Percentiles rank a stretch among this genome's conserved stretches.
Conservation (phyloP, 2,329 filamentous ascomycete genomes). For the Aspergillus sp. region DNA sequence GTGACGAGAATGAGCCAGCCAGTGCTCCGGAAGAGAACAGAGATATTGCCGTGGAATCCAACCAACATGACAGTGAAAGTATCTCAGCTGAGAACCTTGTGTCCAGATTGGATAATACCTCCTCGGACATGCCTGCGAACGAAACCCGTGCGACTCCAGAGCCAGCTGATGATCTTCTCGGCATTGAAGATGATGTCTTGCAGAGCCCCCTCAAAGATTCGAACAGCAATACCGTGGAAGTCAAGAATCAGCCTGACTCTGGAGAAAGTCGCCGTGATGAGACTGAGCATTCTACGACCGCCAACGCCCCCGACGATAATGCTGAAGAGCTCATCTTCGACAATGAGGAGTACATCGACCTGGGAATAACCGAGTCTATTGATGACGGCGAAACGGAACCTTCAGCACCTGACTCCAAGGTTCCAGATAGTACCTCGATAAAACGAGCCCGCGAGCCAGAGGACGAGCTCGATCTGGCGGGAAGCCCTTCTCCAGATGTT, state of each 20-base stretch:
- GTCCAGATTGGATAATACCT: conserved; percentile 10
- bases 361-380: conserved; percentile 18
- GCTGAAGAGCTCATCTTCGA: conserved; percentile 20
- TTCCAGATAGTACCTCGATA: conserved; percentile 17
- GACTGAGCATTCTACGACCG: conserved; percentile 10
- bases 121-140: conserved; percentile 5
- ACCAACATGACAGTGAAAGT: conserved; percentile 7
- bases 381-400: conserved; percentile 16
- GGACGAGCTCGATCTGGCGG: conserved; percentile 26
- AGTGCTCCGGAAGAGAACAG: conserved; percentile 8
- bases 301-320: conserved; percentile 7
- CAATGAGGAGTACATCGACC: conserved; percentile 36
- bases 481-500: conserved; percentile 33
- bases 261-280: conserved; percentile 11
- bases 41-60: conserved; percentile 6
- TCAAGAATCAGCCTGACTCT: conserved; percentile 8
- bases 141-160: conserved; percentile 11
- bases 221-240: conserved; percentile 6
- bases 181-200: conserved; percentile 27
- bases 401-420: conserved; percentile 11
- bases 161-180: conserved; percentile 25
- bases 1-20: conserved; percentile 9
- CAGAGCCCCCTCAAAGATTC: conserved; percentile 17
- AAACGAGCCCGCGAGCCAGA: conserved; percentile 34
- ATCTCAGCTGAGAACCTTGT: conserved; percentile 13